These are phyloP conservation scores for Metschnikowia reukaufii DNA, from an alignment of 805 yeast species.

Conservation along the genomic window DNA sequence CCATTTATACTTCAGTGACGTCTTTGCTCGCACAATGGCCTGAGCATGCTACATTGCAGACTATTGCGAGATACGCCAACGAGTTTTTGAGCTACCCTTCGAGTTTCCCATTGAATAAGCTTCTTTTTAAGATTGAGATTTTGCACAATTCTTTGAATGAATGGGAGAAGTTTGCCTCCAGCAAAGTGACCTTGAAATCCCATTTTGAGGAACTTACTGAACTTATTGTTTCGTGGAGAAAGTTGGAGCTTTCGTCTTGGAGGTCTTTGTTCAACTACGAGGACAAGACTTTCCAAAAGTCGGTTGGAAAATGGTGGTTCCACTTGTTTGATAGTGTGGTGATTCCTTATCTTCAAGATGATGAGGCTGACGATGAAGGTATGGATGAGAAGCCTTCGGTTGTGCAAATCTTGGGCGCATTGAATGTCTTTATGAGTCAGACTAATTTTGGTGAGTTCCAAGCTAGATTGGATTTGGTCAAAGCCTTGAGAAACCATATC, in stretches of 20 bases:
- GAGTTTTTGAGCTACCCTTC: conserved; percentile 68
- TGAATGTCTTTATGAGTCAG: conserved; percentile 74
- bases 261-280: conserved; percentile 69
- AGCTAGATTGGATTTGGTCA: conserved; percentile 57
- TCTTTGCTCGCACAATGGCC: conserved; percentile 75
- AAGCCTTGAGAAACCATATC: conserved; percentile 60
- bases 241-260: conserved; percentile 85
- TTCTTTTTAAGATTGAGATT: conserved; percentile 82
- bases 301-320: conserved; percentile 86
- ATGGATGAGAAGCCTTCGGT: conserved; percentile 29
- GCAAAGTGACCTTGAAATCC: conserved; percentile 61
- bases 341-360: conserved; percentile 42
- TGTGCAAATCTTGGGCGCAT: conserved; percentile 47
- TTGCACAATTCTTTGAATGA: conserved; percentile 78
- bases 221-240: conserved; percentile 88
- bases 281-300: conserved; percentile 45
- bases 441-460: conserved; percentile 74
- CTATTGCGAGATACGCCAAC: conserved; percentile 57
- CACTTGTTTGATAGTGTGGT: conserved; percentile 81
- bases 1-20: conserved; percentile 32
- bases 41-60: conserved; percentile 86
- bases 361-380: conserved; percentile 17
- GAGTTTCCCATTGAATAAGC: conserved; percentile 70
- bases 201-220: conserved; percentile 59
- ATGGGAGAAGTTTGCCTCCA: conserved; percentile 91